Percentiles rank a stretch among this genome's conserved stretches.
These are phyloP conservation scores for Lagenidium giganteum DNA, from an alignment of 352 stramenopile genomes.

Conservation along the genomic window DNA sequence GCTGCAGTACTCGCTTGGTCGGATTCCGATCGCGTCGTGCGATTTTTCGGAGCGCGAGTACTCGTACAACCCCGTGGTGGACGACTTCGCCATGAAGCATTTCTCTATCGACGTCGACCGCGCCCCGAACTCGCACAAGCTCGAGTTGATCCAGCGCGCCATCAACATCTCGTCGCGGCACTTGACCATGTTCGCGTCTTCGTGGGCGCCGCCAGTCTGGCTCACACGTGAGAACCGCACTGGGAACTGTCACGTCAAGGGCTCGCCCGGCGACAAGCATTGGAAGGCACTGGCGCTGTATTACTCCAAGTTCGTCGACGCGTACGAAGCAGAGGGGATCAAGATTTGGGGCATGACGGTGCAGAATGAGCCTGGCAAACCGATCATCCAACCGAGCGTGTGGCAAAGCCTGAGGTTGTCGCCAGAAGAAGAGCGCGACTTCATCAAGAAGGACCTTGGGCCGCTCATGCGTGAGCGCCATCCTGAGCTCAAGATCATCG, in stretches of 20 bases:
- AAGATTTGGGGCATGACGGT: slow-evolving; percentile 77
- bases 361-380: slow-evolving; percentile 79
- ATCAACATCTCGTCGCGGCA: slow-evolving; percentile 29
- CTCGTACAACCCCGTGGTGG: slow-evolving; percentile 79
- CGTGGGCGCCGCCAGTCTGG: slow-evolving; percentile 82
- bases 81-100: slow-evolving; percentile 72
- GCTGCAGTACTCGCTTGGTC: slow-evolving; percentile 78
- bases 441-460: slow-evolving; percentile 76
- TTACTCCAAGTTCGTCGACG: slow-evolving; percentile 83
- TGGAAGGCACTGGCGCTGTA: slow-evolving; percentile 82
- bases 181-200: slow-evolving; percentile 71
- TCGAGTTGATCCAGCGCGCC: slow-evolving; percentile 63
- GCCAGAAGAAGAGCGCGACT: slow-evolving; percentile 37
- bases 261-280: slow-evolving; percentile 45
- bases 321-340: slow-evolving; percentile 71
- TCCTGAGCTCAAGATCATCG: slow-evolving; percentile 79
- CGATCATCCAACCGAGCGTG: slow-evolving; percentile 24
- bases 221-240: slow-evolving; percentile 77
- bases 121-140: slow-evolving; percentile 42
- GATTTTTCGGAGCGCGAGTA: slow-evolving; percentile 87
- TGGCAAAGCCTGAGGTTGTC: slow-evolving; percentile 61
- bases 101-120: slow-evolving; percentile 87
- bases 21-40: slow-evolving; percentile 79
- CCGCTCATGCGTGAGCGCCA: slow-evolving; percentile 57
- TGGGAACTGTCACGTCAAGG: slow-evolving; percentile 52